Base-by-base conservation (phyloP, 331 rosid genomes). In the Rhamnella rubrinervis region DNA sequence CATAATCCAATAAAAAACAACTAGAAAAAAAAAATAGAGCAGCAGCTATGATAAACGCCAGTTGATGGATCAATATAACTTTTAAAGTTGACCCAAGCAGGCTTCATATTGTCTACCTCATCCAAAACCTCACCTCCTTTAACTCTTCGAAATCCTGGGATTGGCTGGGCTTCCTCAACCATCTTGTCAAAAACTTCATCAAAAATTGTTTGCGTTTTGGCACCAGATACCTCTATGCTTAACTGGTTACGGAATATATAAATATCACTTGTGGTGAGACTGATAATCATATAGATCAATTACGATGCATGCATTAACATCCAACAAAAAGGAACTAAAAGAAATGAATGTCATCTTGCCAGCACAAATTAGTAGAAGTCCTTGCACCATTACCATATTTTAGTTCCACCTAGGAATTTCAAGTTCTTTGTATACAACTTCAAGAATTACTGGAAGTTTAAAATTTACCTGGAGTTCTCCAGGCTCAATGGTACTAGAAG, bases 131-230 rank as follows among this genome's bases (percentile, higher is more conserved):
- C 71, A 93, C 98, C 98, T 86, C 97, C 98, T 84, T 86, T 93
- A 52, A 84, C 92, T 84, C 98, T 90, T 71, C 97, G 81, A 71
- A 93, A 90, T 39, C 98, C 96, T 3, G 93, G 97, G 68, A 93
- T 93, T 19, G 98, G 98, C 77, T 93, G 97, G 35, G 97, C 97
- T 59, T 85, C 93, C 51, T 85, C 85, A 63, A 90, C 96, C 96
- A 93, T 90, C 83, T 83, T 76, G 56, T 70, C 74, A 77, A 90
- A 88, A 73, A 90, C 86, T 20, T 80, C 66, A 71, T 93, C 84
- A 37, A 90, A 93, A 71, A 85, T 79, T 65, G 57, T 81, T 72
- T 78, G 86, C 47, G 93, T 90, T 82, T 72, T 85, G 77, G 74
- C 64, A 59, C 93, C 96, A 52, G 81, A 84, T 8, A 81, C 96